Base-by-base conservation (phyloP, 1,284 basidiomycete species). In the Takashimella koratensis region DNA sequence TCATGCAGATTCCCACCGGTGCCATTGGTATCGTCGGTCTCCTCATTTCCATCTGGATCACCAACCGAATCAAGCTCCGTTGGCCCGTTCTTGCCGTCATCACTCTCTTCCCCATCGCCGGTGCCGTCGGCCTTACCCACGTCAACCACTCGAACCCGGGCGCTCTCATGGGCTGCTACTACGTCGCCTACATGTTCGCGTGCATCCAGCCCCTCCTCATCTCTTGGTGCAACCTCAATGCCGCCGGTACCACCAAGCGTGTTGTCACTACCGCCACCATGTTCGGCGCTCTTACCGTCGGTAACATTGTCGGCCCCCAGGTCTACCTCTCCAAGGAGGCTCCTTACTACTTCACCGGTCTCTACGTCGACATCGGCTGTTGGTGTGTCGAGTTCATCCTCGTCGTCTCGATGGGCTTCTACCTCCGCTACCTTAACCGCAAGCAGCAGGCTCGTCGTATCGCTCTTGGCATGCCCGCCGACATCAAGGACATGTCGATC, bases 11-110 rank as follows among this genome's bases (percentile, higher is more conserved):
- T 45, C 81, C 80, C 2, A 81, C 80, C 53, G 71, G 74, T 25
- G 77, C 72, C n/a, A 69, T 82, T 48, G 78, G 80, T 60, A 76
- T 83, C 45, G 60, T 78, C 54, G 43, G 77, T 25, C 77, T 78
- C 42, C 62, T 81, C 21, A 43, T 68, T 39, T 63, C 74, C 4
- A 81, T 79, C 36, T 76, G 60, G 43, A 63, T 81, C 30, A 78
- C 79, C 22, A 80, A 77, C 57, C 73, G 71, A 51, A 76, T 79
- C 60, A 81, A 81, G 65, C 68, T 81, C 26, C 78, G 81, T 54
- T 81, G 76, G 74, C 80, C 80, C 13, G 79, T 82, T 23, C 60
- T 82, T 26, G 77, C 81, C n/a, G 52, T 63, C 45, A 26, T 67
- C 40, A 45, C 44, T 39, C 36, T 67, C 42, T 66, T 66, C 59